A percentile compares a stretch with the other conserved stretches of the same genome.
Evolutionary conservation across 1,284 basidiomycete species (phyloP).

Genomic region (Leccinum glutinopallens): DNA sequence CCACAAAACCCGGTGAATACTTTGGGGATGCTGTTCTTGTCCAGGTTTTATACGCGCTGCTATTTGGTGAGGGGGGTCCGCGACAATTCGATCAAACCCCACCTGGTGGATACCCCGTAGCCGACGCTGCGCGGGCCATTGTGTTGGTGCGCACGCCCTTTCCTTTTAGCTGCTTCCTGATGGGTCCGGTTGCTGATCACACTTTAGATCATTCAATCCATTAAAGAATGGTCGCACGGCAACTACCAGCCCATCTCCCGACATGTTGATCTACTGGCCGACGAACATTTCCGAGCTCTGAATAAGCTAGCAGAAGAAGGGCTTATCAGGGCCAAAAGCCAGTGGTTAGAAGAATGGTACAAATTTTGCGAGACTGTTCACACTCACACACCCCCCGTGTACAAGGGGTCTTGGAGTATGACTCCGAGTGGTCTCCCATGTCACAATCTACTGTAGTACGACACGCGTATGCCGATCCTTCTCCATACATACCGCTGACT

Average conservation of each 20-base stretch:
- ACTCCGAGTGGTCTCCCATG: no score
- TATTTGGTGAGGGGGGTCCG: neutral
- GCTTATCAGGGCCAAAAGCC: neutral
- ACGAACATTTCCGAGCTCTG: neutral
- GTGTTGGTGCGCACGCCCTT: neutral
- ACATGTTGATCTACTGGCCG: neutral
- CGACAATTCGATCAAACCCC: neutral
- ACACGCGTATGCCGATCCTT: no score
- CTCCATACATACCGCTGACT: no score
- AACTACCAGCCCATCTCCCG: neutral
- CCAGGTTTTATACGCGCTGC: neutral
- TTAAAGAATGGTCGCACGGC: neutral
- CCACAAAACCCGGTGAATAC: neutral
- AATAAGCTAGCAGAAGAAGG: neutral
- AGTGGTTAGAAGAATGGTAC: neutral
- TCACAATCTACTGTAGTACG: no score
- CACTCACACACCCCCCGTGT: neutral
- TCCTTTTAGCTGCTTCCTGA: neutral
- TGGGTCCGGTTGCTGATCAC: no score
- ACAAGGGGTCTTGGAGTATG: neutral
- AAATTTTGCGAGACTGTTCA: neutral
- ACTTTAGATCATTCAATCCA: neutral
- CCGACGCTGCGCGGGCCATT: neutral
- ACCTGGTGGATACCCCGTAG: conserved; percentile 1
- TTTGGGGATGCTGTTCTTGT: neutral